Evolutionary conservation across 768 basidiomycete species (phyloP).

Genomic region (Gymnopilus dilepis): DNA sequence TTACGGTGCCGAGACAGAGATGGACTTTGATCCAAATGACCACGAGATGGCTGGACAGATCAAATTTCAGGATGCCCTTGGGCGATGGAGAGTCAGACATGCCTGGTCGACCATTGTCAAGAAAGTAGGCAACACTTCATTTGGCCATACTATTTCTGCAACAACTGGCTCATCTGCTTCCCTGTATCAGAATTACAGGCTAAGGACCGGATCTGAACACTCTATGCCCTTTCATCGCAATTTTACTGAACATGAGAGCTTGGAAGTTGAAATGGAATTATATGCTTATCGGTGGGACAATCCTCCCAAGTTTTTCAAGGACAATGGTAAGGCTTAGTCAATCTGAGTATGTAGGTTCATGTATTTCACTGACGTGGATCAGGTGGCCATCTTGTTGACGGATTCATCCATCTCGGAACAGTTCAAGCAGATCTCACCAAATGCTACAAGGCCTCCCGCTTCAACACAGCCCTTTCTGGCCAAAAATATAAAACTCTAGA

Average conservation of each 20-base stretch:
- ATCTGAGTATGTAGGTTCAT: neutral
- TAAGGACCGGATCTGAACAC: conserved; percentile 13
- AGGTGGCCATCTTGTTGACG: conserved; percentile 16
- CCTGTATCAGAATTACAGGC: conserved; percentile 9
- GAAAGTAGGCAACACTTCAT: conserved; percentile 22
- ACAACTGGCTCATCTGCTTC: neutral
- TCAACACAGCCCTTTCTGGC: neutral
- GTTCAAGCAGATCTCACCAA: conserved; percentile 17
- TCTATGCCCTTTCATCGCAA: conserved; percentile 12
- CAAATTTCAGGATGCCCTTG: conserved; percentile 13
- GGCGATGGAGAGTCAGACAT: conserved; percentile 9
- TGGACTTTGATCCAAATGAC: conserved; percentile 14
- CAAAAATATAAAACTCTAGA: conserved; percentile 15
- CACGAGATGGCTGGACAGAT: conserved; percentile 17
- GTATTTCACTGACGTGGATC: neutral
- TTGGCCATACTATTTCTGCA: neutral
- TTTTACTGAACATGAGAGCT: conserved; percentile 9
- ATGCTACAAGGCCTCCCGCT: conserved; percentile 10
- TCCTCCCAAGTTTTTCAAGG: conserved; percentile 22
- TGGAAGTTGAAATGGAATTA: conserved; percentile 19
- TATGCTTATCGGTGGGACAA: conserved; percentile 21
- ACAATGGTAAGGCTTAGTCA: conserved; percentile 10
- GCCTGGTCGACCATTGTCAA: conserved; percentile 30
- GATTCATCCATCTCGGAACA: conserved; percentile 22
- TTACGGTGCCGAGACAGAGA: conserved; percentile 26